Percentiles rank a stretch among this genome's conserved stretches.
These are phyloP conservation scores for Leishmania amazonensis DNA, from an alignment of 208 protist species.

Conservation along the genomic window DNA sequence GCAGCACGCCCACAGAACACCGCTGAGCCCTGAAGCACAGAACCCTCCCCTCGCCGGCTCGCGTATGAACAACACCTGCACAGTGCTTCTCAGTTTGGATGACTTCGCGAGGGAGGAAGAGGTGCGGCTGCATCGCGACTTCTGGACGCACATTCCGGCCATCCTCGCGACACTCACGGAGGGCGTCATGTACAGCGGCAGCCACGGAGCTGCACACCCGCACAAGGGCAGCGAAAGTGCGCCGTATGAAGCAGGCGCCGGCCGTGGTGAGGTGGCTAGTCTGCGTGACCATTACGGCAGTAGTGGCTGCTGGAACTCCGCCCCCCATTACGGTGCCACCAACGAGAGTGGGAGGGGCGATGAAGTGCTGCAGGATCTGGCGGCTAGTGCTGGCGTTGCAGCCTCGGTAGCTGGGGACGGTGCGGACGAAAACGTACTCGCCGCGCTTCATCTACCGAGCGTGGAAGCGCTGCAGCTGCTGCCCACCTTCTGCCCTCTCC, in stretches of 20 bases:
- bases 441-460: conserved; percentile 29
- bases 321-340: background rate
- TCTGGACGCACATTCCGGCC: conserved; percentile 41
- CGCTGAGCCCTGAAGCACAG: conserved; percentile 3
- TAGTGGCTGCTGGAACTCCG: background rate
- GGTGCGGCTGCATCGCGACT: conserved; percentile 39
- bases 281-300: background rate
- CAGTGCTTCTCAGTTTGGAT: conserved; percentile 14
- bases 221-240: background rate
- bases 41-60: background rate
- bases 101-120: conserved; percentile 28
- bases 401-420: background rate
- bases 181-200: conserved; percentile 34
- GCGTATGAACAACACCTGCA: background rate
- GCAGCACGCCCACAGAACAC: background rate
- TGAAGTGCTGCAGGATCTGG: background rate
- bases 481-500: conserved; percentile 33
- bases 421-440: conserved; percentile 12
- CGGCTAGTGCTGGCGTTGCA: background rate
- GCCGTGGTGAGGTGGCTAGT: background rate
- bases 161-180: conserved; percentile 37
- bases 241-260: background rate
- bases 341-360: background rate
- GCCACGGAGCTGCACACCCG: background rate
- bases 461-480: conserved; percentile 35